A percentile compares a stretch with the other conserved stretches of the same genome.
Evolutionary conservation across 768 basidiomycete species (phyloP).

Genomic region (Lenzites betulinus): DNA sequence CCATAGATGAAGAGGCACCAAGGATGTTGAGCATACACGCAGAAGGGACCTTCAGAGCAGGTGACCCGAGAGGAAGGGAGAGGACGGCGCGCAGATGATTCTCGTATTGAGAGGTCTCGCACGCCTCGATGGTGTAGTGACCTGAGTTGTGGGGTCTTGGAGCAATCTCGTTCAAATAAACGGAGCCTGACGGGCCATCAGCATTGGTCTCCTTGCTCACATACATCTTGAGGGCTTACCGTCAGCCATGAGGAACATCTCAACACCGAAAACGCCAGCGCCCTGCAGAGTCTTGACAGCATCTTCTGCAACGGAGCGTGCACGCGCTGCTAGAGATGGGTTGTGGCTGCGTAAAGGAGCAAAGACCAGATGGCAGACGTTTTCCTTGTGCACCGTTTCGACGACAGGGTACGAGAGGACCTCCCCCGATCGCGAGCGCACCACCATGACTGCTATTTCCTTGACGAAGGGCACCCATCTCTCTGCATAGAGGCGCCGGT

Average conservation of each 20-base stretch:
- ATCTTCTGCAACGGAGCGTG: constrained; percentile 73
- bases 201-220: not conserved
- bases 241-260: constrained; percentile 92
- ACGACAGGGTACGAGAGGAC: constrained; percentile 87
- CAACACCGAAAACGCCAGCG: constrained; percentile 95
- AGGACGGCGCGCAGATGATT: constrained; percentile 97
- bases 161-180: constrained; percentile 95
- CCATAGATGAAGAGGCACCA: constrained; percentile 71
- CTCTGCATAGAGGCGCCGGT: constrained; percentile 88
- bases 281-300: constrained; percentile 80
- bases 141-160: constrained; percentile 98
- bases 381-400: constrained; percentile 93
- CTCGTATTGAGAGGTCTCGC: constrained; percentile 94
- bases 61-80: constrained; percentile 85
- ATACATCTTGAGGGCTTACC: constrained; percentile 48
- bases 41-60: constrained; percentile 82
- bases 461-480: constrained; percentile 87
- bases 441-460: constrained; percentile 98
- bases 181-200: constrained; percentile 48
- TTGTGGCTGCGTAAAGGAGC: constrained; percentile 76
- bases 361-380: constrained; percentile 90
- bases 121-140: constrained; percentile 98
- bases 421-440: constrained; percentile 72
- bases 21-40: constrained; percentile 95
- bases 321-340: constrained; percentile 54